Evolutionary conservation across 2,329 filamentous ascomycete genomes (phyloP).

Genomic region (Talaromyces albobiverticillius): DNA sequence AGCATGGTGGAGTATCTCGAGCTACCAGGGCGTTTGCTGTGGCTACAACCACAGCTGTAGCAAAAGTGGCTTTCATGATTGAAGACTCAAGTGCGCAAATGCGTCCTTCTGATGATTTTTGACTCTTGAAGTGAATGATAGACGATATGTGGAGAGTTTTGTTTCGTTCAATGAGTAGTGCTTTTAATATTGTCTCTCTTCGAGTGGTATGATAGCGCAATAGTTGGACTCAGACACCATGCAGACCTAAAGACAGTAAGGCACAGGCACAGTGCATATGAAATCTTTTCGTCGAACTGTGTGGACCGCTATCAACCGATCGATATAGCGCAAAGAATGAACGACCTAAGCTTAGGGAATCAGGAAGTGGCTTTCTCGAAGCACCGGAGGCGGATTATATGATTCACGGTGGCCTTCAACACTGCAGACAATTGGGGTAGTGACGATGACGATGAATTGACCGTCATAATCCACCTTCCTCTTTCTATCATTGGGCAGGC

Average conservation of each 20-base stretch:
- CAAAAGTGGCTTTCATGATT: constrained; percentile 40
- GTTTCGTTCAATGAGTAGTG: neutral
- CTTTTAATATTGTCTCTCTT: neutral
- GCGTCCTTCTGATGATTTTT: neutral
- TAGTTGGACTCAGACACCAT: neutral
- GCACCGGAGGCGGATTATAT: neutral
- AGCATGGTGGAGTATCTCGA: constrained; percentile 42
- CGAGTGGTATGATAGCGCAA: neutral
- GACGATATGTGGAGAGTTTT: neutral
- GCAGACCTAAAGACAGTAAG: neutral
- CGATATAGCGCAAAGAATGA: neutral
- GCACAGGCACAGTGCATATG: neutral
- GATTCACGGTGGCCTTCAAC: neutral
- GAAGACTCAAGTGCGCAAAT: neutral
- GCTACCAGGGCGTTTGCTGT: constrained; percentile 43
- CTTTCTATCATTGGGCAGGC: neutral
- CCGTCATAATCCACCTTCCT: neutral
- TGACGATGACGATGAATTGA: neutral
- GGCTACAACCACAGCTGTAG: constrained; percentile 37
- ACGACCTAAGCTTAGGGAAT: neutral
- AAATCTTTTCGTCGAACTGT: neutral
- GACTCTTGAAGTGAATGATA: too few relatives aligned
- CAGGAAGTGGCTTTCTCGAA: neutral
- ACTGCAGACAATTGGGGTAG: neutral
- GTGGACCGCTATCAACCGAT: neutral